phyloP scores from a whole-genome alignment of 345 rosid species.

The Capsella bursapastoris region DNA sequence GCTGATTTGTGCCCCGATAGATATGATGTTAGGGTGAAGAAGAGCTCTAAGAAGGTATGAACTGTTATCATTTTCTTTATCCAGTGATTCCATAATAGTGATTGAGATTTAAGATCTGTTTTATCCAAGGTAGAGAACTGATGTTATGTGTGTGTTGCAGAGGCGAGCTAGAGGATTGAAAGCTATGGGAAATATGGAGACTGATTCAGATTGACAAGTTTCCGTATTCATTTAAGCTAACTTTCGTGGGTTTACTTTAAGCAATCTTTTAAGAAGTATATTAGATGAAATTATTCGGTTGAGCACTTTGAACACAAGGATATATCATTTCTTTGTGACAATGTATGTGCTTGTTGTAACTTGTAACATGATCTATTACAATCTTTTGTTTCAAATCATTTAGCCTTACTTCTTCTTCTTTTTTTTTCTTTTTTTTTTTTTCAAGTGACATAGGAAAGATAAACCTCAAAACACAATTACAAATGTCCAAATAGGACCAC shows the following conservation, averaged over 20 bases:
- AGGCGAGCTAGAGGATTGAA: conserved; percentile 63
- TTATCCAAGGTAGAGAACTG: neutral
- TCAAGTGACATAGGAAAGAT: no score
- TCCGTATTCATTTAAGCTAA: conserved; percentile 20
- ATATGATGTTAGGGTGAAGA: conserved; percentile 91
- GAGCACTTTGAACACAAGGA: conserved; percentile 15
- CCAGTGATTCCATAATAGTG: neutral
- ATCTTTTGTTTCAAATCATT: conserved; percentile 1
- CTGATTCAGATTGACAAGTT: conserved; percentile 54
- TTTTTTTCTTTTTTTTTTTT: no score
- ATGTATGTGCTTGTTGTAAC: conserved; percentile 31
- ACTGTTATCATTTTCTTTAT: neutral
- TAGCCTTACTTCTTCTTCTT: no score
- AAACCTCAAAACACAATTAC: no score
- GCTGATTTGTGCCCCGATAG: conserved; percentile 85
- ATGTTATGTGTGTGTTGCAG: conserved; percentile 41
- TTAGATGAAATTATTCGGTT: conserved; percentile 19
- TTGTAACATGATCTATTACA: conserved; percentile 1
- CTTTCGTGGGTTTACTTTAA: conserved; percentile 9
- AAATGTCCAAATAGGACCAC: no score
- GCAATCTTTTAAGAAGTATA: conserved; percentile 9
- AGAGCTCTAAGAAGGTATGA: conserved; percentile 80
- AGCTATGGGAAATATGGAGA: conserved; percentile 66
- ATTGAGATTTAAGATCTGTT: neutral
- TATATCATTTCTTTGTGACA: conserved; percentile 1